These are phyloP conservation scores for Cydonia oblonga DNA, from an alignment of 331 rosid species.

Conservation along the genomic window DNA sequence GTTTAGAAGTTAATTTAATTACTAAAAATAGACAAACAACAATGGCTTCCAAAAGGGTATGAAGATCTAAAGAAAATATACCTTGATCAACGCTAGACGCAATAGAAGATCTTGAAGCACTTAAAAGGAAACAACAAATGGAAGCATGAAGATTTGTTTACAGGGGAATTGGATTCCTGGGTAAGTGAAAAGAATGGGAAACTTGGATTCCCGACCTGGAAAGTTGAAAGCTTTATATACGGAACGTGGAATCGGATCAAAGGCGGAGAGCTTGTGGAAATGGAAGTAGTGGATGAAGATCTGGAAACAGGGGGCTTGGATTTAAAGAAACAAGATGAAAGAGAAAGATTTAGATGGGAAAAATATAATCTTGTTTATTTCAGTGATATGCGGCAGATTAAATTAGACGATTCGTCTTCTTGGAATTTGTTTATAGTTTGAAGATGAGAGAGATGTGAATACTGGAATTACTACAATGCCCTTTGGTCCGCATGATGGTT, in stretches of 20 bases:
- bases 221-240: background rate
- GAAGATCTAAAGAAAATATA: background rate
- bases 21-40: background rate
- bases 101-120: background rate
- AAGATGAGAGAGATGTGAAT: background rate
- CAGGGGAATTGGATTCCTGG: background rate
- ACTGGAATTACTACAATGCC: background rate
- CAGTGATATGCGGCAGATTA: background rate
- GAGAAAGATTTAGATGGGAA: background rate
- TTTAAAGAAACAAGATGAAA: background rate
- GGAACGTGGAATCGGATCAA: background rate
- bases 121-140: background rate
- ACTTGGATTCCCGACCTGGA: background rate
- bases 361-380: background rate
- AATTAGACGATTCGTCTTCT: background rate
- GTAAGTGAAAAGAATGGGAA: background rate
- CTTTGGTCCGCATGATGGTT: background rate
- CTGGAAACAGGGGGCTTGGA: background rate
- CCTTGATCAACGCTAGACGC: background rate
- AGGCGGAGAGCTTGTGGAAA: background rate
- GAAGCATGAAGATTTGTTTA: background rate
- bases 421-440: background rate
- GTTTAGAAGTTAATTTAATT: background rate
- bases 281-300: constrained; percentile 8
- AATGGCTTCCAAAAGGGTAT: background rate